A percentile compares a stretch with the other conserved stretches of the same genome.
These are phyloP conservation scores for Botrytis deweyae DNA, from an alignment of 2,329 filamentous ascomycete species.

Conservation along the genomic window DNA sequence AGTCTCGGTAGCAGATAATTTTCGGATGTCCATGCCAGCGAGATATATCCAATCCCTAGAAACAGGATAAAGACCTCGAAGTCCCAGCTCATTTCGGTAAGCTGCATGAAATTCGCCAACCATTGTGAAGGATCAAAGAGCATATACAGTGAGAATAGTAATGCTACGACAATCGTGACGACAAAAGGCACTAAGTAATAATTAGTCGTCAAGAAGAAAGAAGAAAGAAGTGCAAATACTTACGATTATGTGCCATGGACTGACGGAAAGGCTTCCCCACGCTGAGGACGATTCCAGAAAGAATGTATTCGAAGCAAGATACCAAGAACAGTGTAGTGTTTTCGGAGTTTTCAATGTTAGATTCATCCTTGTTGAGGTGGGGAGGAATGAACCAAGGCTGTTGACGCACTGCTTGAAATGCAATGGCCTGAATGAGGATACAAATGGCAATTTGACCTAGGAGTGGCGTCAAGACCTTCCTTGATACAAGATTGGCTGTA, in stretches of 20 bases:
- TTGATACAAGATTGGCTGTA: constrained; percentile 85
- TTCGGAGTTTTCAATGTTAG: constrained; percentile 86
- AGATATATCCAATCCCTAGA: constrained; percentile 69
- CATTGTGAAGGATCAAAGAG: constrained; percentile 69
- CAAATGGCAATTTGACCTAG: constrained; percentile 85
- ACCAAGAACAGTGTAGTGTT: constrained; percentile 89
- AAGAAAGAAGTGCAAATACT: constrained; percentile 40
- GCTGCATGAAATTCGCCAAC: constrained; percentile 75
- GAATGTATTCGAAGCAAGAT: constrained; percentile 92
- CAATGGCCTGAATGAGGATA: constrained; percentile 71
- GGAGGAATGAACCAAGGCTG: constrained; percentile 90
- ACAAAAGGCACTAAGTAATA: constrained; percentile 71
- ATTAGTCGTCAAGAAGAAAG: constrained; percentile 14
- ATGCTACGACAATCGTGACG: constrained; percentile 66
- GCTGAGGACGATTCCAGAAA: constrained; percentile 84
- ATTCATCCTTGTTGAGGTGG: constrained; percentile 70
- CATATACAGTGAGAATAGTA: constrained; percentile 75
- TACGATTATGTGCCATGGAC: constrained; percentile 74
- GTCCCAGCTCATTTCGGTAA: constrained; percentile 70
- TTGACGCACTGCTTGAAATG: constrained; percentile 70
- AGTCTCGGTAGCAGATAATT: constrained; percentile 66
- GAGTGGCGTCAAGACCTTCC: constrained; percentile 86
- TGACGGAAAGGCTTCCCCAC: constrained; percentile 91
- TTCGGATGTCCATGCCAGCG: constrained; percentile 69
- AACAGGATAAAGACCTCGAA: constrained; percentile 73